Percentiles rank a stretch among this genome's conserved stretches.
These are phyloP conservation scores for Globisporangium perplexum DNA, from an alignment of 352 stramenopile species.

Conservation along the genomic window DNA sequence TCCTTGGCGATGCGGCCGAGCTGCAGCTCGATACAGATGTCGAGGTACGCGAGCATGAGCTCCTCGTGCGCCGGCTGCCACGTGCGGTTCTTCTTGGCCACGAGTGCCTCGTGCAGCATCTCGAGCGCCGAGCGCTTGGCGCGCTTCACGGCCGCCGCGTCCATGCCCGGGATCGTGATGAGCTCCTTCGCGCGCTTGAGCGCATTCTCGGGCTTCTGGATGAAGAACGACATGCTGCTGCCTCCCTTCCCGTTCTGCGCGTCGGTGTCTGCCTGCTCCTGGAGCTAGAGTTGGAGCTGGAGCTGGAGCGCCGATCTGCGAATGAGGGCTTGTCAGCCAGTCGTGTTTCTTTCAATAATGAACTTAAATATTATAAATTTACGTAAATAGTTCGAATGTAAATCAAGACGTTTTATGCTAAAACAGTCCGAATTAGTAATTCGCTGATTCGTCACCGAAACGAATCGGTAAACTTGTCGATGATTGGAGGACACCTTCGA, in stretches of 20 bases:
- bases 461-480: background rate
- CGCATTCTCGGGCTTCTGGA: conserved; percentile 90
- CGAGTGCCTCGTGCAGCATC: conserved; percentile 93
- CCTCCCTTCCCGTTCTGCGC: background rate
- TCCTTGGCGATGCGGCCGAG: conserved; percentile 95
- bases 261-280: too few species aligned
- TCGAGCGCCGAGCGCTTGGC: conserved; percentile 81
- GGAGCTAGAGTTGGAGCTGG: too few species aligned
- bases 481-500: background rate
- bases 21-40: conserved; percentile 96
- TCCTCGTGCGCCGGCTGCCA: conserved; percentile 97
- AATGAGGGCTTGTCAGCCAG: too few species aligned
- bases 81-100: conserved; percentile 93
- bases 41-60: conserved; percentile 96
- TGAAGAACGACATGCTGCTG: conserved; percentile 79
- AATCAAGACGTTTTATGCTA: background rate
- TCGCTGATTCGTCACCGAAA: background rate
- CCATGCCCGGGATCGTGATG: conserved; percentile 67
- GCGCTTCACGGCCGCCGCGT: conserved; percentile 61
- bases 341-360: too few species aligned
- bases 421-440: background rate
- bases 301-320: too few species aligned
- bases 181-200: conserved; percentile 89
- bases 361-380: too few species aligned
- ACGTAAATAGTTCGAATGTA: too few species aligned